Evolutionary conservation across 208 protist genomes (phyloP), one percentile per base, ranked within the genome.

Genomic region (Blastocrithidia nonstop): DNA sequence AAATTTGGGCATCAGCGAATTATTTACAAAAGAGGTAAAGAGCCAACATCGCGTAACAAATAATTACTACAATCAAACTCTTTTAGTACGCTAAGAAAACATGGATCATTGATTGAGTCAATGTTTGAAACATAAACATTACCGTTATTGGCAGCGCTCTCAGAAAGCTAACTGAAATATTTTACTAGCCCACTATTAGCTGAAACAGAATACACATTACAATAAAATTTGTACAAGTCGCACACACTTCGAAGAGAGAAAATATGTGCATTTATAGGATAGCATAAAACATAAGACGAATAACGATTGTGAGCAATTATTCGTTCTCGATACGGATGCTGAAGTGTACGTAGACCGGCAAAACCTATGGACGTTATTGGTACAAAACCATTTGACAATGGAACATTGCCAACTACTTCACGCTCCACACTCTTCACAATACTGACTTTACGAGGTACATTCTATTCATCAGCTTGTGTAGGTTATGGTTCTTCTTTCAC

Each of bases 261-360:
- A 11, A 35, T 11, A 11, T 15, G 29, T n/a, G 29, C 29, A n/a
- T 35, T 35, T 15, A 35, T 11, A n/a, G 29, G 29, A 35, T 35
- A 35, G 29, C 29, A 35, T n/a, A 35, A 35, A 42, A 32, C 28
- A 54, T 20, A 7, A 28, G 9, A 25, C 43, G 45, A 42, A 57
- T 4, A 19, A 57, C 23, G 19, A 31, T 22, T 6, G 35, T 9
- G 29, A 33, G 45, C 13, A 22, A n/a, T n/a, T n/a, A 45, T 6
- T 17, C 13, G 23, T 54, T 28, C 19, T n/a, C 41, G 41, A 16
- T 46, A 46, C n/a, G 41, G 41, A 28, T 46, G 6, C 11, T 46
- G 41, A 8, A 46, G 9, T n/a, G 41, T 22, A 6, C 41, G 41
- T 6, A 33, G 11, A 46, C 41, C 41, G 41, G n/a, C 11, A 6